phyloP scores from a whole-genome alignment of 148 eudicot genomes.

The Mesembryanthemum crystallinum region DNA sequence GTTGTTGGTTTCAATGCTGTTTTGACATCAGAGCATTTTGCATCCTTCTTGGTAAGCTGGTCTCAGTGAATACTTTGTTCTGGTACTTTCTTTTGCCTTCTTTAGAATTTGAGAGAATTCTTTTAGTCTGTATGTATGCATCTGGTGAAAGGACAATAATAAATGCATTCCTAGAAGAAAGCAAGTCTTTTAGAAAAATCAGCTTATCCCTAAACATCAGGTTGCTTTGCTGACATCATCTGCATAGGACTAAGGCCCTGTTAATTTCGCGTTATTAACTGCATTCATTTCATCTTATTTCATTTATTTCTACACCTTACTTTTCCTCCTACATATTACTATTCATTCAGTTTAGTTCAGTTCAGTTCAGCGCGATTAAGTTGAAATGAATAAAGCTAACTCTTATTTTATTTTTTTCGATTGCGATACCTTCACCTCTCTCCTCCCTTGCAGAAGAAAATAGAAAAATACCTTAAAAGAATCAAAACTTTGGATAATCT shows the following conservation, averaged over 20 bases:
- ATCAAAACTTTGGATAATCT: too few species aligned
- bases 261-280: too few species aligned
- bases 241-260: neutral
- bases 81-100: neutral
- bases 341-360: neutral
- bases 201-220: neutral
- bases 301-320: too few species aligned
- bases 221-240: neutral
- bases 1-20: slow-evolving; percentile 99
- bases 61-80: neutral
- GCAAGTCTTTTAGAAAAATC: neutral
- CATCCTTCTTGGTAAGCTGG: slow-evolving; percentile 83
- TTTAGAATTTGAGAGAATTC: neutral
- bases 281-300: too few species aligned
- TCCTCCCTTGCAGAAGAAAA: neutral
- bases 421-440: neutral
- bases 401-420: neutral
- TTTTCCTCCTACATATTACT: neutral
- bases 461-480: neutral
- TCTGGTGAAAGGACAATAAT: neutral
- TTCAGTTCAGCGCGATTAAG: neutral
- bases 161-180: neutral
- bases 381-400: too few species aligned
- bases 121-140: neutral
- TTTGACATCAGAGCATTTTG: slow-evolving; percentile 97